phyloP scores from a whole-genome alignment of 495 filamentous ascomycete species.

The Hypoxylon rickii region DNA sequence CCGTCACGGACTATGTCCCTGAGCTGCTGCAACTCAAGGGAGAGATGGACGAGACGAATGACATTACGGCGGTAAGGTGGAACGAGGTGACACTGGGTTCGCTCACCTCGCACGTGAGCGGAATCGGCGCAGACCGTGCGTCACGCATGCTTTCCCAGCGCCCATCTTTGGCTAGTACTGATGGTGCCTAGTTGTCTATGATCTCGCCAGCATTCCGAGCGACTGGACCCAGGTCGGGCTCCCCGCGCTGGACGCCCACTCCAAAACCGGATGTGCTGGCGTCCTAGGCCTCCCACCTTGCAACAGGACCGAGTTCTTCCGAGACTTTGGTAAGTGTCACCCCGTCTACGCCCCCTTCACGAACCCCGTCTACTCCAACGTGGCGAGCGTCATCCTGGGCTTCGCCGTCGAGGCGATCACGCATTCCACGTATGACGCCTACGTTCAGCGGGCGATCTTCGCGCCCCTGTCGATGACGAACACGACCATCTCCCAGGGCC shows the following conservation, averaged over 20 bases:
- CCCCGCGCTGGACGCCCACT: constrained; percentile 33
- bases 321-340: constrained; percentile 41
- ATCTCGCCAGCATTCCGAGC: constrained; percentile 34
- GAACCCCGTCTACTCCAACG: constrained; percentile 49
- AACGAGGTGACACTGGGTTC: constrained; percentile 44
- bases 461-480: constrained; percentile 48
- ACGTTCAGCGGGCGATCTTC: constrained; percentile 42
- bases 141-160: neutral
- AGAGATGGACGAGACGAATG: constrained; percentile 32
- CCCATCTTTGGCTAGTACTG: neutral
- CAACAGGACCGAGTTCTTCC: constrained; percentile 41
- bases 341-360: constrained; percentile 44
- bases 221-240: constrained; percentile 40
- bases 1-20: constrained; percentile 52
- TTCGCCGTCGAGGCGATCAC: constrained; percentile 46
- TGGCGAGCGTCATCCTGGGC: constrained; percentile 44
- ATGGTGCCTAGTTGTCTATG: constrained; percentile 31
- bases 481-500: constrained; percentile 39
- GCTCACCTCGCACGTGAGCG: constrained; percentile 44
- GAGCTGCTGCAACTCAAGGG: constrained; percentile 38
- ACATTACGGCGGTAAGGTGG: constrained; percentile 43
- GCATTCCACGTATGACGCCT: constrained; percentile 36
- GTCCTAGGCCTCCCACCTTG: constrained; percentile 37
- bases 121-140: constrained; percentile 44
- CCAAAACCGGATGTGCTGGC: constrained; percentile 40